phyloP scores from a whole-genome alignment of 2,329 filamentous ascomycete species.

The Penicillium sp. region DNA sequence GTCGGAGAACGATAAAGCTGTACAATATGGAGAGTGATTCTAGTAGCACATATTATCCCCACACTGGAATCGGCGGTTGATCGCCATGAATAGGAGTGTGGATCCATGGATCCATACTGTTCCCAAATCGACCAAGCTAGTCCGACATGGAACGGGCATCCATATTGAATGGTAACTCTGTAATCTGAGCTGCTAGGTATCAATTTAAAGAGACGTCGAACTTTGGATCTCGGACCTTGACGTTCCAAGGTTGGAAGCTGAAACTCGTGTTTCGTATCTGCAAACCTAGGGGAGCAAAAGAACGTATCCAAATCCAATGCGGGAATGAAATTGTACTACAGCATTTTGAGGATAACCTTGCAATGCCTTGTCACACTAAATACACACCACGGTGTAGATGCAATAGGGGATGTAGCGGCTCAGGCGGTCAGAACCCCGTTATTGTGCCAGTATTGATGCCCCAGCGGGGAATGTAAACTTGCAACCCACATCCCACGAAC shows the following conservation, averaged over 20 bases:
- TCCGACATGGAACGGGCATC: neutral
- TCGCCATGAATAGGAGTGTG: neutral
- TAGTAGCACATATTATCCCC: neutral
- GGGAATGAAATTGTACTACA: too few relatives aligned
- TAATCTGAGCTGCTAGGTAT: neutral
- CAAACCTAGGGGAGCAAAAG: too few relatives aligned
- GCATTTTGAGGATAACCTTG: too few relatives aligned
- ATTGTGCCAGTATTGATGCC: neutral
- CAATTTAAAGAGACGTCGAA: neutral
- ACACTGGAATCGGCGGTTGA: neutral
- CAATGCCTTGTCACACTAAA: neutral
- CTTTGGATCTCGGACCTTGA: neutral
- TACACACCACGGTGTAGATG: neutral
- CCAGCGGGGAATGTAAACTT: neutral
- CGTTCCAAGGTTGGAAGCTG: too few relatives aligned
- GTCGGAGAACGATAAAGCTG: neutral
- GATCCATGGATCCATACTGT: neutral
- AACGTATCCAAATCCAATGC: too few relatives aligned
- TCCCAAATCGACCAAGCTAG: neutral
- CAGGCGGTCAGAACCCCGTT: neutral
- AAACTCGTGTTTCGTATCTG: too few relatives aligned
- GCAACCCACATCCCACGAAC: neutral
- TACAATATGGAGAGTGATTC: neutral
- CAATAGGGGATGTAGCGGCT: neutral
- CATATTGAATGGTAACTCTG: neutral